Evolutionary conservation across 257 asterid species (phyloP), one percentile per base, ranked within the genome.

Genomic region (Plantago elongata): DNA sequence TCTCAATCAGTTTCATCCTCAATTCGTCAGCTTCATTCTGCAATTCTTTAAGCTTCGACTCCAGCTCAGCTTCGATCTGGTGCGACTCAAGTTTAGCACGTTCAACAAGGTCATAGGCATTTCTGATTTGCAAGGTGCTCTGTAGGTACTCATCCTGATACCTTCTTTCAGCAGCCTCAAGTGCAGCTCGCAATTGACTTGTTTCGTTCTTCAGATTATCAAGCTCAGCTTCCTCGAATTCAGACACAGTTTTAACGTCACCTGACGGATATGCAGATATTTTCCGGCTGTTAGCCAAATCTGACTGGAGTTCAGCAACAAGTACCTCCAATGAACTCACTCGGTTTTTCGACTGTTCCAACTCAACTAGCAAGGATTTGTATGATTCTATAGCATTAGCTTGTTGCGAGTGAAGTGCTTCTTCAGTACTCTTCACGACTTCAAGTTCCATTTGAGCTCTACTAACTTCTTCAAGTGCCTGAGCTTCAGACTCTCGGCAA

Each of bases 131-230:
- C 83, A 80, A 61, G 6, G 84, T 80, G 72, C 87, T 84, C 62
- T 79, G 76, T 3, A 81, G 67, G 71, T 80, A 74, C 68, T 86
- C 86, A 46, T 84, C 89, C 29, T 68, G 82, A 67, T 82, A 80
- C 82, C 82, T 77, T 60, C 67, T 84, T 46, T 89, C 95, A 45
- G 95, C 88, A 51, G 73, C 81, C 74, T 83, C 94, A 8, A 92
- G 79, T 4, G 84, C 87, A 40, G 71, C 83, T 68, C 79, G 82
- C 30, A 89, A 59, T 60, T 65, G 74, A 54, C 64, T 62, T 5
- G 61, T 75, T 70, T 92, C 97, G 8, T 52, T 40, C 73, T 78
- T 84, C 50, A 68, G 54, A 40, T 57, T 11, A 44, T 64, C 47
- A 18, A 83, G 65, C 74, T 84, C 87, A 13, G 61, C 11, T 59